Evolutionary conservation across 176 grass and related monocot genomes (phyloP).

Genomic region (Puccinellia tenuiflora): DNA sequence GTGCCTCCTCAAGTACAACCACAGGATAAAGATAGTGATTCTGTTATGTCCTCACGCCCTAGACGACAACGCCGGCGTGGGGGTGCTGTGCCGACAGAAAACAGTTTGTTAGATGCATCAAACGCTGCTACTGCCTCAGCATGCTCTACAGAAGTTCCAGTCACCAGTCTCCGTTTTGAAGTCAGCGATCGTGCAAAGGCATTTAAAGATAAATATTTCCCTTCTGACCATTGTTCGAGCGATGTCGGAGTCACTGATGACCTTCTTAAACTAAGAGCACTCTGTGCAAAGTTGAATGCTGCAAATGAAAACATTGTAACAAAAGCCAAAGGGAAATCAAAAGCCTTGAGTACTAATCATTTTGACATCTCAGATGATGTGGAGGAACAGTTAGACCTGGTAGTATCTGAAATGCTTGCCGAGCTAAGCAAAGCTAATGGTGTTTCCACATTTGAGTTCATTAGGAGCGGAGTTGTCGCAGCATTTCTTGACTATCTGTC

Average conservation of each 20-base stretch:
- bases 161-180: conserved; percentile 48
- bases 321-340: conserved; percentile 83
- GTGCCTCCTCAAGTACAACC: conserved; percentile 35
- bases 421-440: conserved; percentile 80
- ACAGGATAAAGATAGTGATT: conserved; percentile 42
- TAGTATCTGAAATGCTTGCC: conserved; percentile 57
- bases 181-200: conserved; percentile 64
- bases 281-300: conserved; percentile 64
- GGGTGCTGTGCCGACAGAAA: conserved; percentile 37
- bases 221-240: conserved; percentile 42
- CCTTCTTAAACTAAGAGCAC: conserved; percentile 58
- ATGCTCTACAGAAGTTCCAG: conserved; percentile 32
- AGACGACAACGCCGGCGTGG: conserved; percentile 59
- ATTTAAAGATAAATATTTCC: conserved; percentile 78
- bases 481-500: conserved; percentile 75
- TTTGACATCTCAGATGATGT: conserved; percentile 59
- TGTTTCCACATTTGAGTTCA: conserved; percentile 93
- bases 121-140: conserved; percentile 34
- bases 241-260: conserved; percentile 73
- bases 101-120: conserved; percentile 43
- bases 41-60: conserved; percentile 46
- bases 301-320: conserved; percentile 45
- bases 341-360: conserved; percentile 32
- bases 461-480: conserved; percentile 70
- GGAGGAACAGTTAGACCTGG: conserved; percentile 58